Conservation (phyloP, 2,329 filamentous ascomycete species). For the Diplocarpon rosae region DNA sequence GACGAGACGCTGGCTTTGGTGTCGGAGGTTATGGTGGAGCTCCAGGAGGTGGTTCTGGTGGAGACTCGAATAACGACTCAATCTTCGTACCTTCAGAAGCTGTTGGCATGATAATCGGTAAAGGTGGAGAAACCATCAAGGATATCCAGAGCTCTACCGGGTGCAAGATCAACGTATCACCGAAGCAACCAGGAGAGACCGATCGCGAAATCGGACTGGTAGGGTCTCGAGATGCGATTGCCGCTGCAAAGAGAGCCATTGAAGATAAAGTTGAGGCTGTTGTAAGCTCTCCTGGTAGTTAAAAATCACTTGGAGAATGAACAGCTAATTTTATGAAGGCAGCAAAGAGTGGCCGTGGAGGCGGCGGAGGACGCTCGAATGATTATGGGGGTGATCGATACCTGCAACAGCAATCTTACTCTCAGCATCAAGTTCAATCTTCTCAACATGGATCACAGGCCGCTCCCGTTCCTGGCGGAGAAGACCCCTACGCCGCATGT, state of each 20-base stretch:
- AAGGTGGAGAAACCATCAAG: conserved; percentile 87
- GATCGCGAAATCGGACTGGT: conserved; percentile 82
- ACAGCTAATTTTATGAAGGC: conserved; percentile 29
- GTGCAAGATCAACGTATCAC: conserved; percentile 91
- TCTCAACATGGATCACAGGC: conserved; percentile 33
- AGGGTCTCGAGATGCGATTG: conserved; percentile 66
- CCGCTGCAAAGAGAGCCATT: conserved; percentile 71
- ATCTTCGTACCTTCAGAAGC: conserved; percentile 83
- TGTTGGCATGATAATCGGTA: conserved; percentile 93
- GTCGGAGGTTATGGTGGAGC: conserved; percentile 33
- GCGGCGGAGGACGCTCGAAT: conserved; percentile 29
- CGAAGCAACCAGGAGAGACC: conserved; percentile 67
- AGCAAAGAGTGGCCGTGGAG: conserved; percentile 39
- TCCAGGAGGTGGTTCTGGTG: conserved; percentile 30
- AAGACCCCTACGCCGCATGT: conserved; percentile 69
- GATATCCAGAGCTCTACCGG: conserved; percentile 82
- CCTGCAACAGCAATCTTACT: conserved; percentile 39
- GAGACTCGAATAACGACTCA: conserved; percentile 68
- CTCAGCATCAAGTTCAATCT: conserved; percentile 32
- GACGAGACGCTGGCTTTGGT: conserved; percentile 32
- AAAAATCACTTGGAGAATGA: not conserved
- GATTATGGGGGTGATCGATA: conserved; percentile 45
- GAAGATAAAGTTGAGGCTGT: conserved; percentile 88
- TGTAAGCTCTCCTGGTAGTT: conserved; percentile 40
- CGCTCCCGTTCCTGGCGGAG: conserved; percentile 36